A percentile compares a stretch with the other conserved stretches of the same genome.
These are phyloP conservation scores for Xylaria sp. DNA, from an alignment of 2,329 filamentous ascomycete species.

Conservation along the genomic window DNA sequence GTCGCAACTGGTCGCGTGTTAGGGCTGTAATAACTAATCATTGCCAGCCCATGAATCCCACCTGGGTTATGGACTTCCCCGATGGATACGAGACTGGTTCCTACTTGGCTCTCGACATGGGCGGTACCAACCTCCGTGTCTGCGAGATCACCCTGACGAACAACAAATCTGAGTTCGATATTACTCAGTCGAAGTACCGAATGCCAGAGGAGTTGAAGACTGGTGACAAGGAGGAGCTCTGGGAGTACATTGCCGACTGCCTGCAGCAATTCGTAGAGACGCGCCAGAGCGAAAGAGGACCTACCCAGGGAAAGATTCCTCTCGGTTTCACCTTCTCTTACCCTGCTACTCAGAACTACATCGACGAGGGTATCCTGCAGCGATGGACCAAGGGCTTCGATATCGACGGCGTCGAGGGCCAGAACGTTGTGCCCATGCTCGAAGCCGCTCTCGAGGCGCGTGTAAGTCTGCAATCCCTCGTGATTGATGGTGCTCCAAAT, in stretches of 20 bases:
- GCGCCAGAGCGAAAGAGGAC: constrained; percentile 64
- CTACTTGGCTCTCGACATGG: constrained; percentile 89
- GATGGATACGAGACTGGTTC: constrained; percentile 82
- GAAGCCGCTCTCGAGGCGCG: constrained; percentile 68
- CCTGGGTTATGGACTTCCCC: constrained; percentile 89
- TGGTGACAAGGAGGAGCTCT: constrained; percentile 76
- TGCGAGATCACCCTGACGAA: constrained; percentile 88
- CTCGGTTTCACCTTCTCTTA: constrained; percentile 97
- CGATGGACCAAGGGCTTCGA: constrained; percentile 98
- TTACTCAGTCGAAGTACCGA: constrained; percentile 92
- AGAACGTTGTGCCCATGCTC: constrained; percentile 86
- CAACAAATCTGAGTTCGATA: constrained; percentile 84
- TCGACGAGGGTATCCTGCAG: constrained; percentile 87
- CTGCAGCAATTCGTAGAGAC: constrained; percentile 84
- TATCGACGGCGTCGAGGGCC: constrained; percentile 82
- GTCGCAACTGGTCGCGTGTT: not conserved
- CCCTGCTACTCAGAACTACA: constrained; percentile 86
- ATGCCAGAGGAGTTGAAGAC: constrained; percentile 92
- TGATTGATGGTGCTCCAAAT: not conserved
- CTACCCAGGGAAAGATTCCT: constrained; percentile 58
- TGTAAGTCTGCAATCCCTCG: constrained; percentile 39
- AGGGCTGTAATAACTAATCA: constrained; percentile 9
- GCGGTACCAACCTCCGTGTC: constrained; percentile 90
- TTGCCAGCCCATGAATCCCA: constrained; percentile 87
- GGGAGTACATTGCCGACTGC: constrained; percentile 93